Conservation (phyloP, 139 green algal genomes). For the Tetratostichococcus sp. region DNA sequence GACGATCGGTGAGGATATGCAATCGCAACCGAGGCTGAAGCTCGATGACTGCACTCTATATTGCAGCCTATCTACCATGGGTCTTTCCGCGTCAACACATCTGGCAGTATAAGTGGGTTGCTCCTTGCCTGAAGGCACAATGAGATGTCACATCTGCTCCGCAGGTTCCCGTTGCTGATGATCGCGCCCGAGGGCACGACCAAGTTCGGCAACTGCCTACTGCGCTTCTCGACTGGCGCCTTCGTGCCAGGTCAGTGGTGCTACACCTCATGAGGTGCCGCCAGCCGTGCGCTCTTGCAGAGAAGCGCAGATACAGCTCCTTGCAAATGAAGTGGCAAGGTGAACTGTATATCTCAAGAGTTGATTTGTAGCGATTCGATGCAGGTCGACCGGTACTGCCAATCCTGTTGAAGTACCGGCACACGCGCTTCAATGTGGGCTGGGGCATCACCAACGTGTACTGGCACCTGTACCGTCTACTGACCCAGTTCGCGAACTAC, state of each 20-base stretch:
- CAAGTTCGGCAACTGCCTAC: constrained; percentile 37
- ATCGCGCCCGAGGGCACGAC: constrained; percentile 48
- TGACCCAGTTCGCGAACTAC: constrained; percentile 20
- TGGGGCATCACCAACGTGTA: constrained; percentile 32
- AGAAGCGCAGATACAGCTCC: too few species aligned
- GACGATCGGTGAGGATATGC: constrained; percentile 23
- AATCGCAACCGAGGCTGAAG: too few species aligned
- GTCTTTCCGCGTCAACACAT: too few species aligned
- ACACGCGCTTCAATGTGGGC: constrained; percentile 31
- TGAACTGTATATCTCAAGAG: too few species aligned
- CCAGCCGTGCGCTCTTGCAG: too few species aligned
- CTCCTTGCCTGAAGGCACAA: background rate
- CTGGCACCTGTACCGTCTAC: constrained; percentile 35
- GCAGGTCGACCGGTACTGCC: constrained; percentile 35
- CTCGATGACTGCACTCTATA: too few species aligned
- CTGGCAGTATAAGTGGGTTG: too few species aligned
- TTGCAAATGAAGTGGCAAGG: too few species aligned
- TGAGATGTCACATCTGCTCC: too few species aligned
- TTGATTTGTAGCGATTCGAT: too few species aligned
- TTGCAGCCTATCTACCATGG: too few species aligned
- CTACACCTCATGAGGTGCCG: too few species aligned
- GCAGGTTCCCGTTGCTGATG: constrained; percentile 38
- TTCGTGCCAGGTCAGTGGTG: constrained; percentile 22
- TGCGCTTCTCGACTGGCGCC: constrained; percentile 42
- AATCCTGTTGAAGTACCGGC: constrained; percentile 36